These are phyloP conservation scores for Mortierella sp. DNA, from an alignment of 371 early-diverging fungal species.

Conservation along the genomic window DNA sequence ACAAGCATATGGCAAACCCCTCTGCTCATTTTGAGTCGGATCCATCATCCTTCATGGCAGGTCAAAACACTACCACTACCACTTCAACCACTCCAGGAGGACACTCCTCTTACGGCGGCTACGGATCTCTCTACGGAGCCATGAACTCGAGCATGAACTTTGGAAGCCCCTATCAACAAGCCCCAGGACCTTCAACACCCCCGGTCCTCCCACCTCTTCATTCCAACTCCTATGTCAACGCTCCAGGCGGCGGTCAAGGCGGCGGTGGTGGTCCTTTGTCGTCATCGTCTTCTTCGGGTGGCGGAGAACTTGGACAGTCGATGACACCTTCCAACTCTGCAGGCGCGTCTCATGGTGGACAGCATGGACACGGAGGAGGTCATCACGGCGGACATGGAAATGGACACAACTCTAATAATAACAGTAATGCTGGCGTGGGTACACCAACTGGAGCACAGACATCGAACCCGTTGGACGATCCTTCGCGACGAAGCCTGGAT, in stretches of 20 bases:
- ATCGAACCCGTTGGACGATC: conserved; percentile 29
- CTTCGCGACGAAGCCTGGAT: conserved; percentile 28
- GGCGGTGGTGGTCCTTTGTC: conserved; percentile 18
- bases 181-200: conserved; percentile 30
- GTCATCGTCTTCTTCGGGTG: conserved; percentile 9
- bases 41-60: conserved; percentile 28
- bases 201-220: conserved; percentile 45
- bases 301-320: neutral
- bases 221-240: conserved; percentile 25
- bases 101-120: conserved; percentile 29
- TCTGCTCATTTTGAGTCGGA: conserved; percentile 41
- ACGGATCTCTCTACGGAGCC: conserved; percentile 31
- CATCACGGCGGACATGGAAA: conserved; percentile 12
- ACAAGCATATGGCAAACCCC: conserved; percentile 30
- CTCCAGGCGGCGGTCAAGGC: neutral
- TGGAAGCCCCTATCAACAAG: conserved; percentile 13
- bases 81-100: conserved; percentile 18
- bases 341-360: neutral
- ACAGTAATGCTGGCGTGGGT: neutral
- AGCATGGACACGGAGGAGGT: neutral
- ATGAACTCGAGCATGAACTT: conserved; percentile 35
- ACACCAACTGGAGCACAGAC: conserved; percentile 33
- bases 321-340: neutral
- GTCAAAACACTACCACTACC: conserved; percentile 21
- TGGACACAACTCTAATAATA: conserved; percentile 4